phyloP scores from a whole-genome alignment of 768 basidiomycete species.

The Myochromella boudieri region DNA sequence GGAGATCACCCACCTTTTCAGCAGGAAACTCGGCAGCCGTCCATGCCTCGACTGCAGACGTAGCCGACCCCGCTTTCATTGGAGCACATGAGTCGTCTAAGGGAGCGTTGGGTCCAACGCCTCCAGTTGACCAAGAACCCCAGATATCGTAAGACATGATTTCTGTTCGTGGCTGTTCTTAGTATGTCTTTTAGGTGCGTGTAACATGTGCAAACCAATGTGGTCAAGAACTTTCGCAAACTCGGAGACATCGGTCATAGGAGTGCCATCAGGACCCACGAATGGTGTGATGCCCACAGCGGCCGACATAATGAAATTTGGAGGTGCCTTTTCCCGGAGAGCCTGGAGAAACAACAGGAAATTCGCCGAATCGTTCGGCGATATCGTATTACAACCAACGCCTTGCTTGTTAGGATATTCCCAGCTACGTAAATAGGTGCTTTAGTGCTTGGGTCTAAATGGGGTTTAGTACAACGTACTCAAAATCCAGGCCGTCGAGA shows the following conservation, averaged over 20 bases:
- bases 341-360: conserved; percentile 74
- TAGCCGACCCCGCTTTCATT: conserved; percentile 67
- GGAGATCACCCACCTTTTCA: conserved; percentile 23
- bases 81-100: conserved; percentile 68
- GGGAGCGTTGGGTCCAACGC: conserved; percentile 83
- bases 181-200: not conserved
- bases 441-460: not conserved
- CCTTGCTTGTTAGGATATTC: conserved; percentile 77
- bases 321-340: conserved; percentile 52
- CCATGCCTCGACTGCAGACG: conserved; percentile 74
- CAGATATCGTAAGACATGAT: conserved; percentile 66
- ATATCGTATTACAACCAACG: conserved; percentile 67
- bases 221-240: conserved; percentile 66
- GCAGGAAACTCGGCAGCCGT: conserved; percentile 72
- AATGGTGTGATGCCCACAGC: conserved; percentile 44
- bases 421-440: conserved; percentile 46
- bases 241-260: conserved; percentile 65
- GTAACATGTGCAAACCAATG: conserved; percentile 29
- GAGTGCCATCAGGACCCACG: conserved; percentile 49
- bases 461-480: conserved; percentile 28
- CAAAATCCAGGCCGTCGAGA: conserved; percentile 60
- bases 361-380: conserved; percentile 66
- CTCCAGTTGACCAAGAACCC: conserved; percentile 47
- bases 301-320: conserved; percentile 56
- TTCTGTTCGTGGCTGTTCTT: conserved; percentile 26